Evolutionary conservation across 1,284 basidiomycete genomes (phyloP).

Genomic region (Leccinum solheimii): DNA sequence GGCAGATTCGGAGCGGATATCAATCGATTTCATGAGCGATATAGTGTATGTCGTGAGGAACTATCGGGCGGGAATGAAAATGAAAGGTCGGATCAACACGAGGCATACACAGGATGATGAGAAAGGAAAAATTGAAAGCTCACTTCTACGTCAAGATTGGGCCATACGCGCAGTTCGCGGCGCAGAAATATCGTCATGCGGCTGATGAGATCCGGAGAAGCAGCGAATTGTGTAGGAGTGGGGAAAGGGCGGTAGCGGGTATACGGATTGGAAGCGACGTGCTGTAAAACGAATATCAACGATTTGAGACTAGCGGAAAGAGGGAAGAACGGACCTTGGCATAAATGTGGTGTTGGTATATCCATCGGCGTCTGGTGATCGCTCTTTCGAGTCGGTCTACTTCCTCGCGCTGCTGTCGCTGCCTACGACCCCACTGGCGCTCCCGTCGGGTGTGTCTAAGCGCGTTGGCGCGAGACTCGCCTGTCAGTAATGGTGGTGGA

Average conservation of each 20-base stretch:
- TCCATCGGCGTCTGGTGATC: conserved; percentile 54
- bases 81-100: conserved; percentile 11
- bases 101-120: conserved; percentile 2
- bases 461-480: conserved; percentile 30
- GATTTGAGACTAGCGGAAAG: not conserved
- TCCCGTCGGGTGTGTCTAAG: conserved; percentile 43
- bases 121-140: conserved; percentile 23
- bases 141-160: conserved; percentile 80
- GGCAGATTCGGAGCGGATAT: conserved; percentile 84
- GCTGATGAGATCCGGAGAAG: conserved; percentile 69
- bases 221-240: conserved; percentile 74
- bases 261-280: conserved; percentile 80
- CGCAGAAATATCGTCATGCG: conserved; percentile 79
- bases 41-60: conserved; percentile 79
- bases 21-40: conserved; percentile 83
- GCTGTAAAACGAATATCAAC: conserved; percentile 45
- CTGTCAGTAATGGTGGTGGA: conserved; percentile 40
- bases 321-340: conserved; percentile 59
- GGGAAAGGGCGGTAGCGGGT: conserved; percentile 84
- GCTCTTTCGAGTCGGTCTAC: conserved; percentile 67
- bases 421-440: conserved; percentile 56
- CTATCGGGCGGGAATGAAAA: conserved; percentile 35
- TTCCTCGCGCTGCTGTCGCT: conserved; percentile 52
- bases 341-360: conserved; percentile 76
- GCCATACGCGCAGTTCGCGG: conserved; percentile 83